A percentile compares a stretch with the other conserved stretches of the same genome.
Conservation (phyloP, 805 yeast genomes). For the Kuraishia ogatae region DNA sequence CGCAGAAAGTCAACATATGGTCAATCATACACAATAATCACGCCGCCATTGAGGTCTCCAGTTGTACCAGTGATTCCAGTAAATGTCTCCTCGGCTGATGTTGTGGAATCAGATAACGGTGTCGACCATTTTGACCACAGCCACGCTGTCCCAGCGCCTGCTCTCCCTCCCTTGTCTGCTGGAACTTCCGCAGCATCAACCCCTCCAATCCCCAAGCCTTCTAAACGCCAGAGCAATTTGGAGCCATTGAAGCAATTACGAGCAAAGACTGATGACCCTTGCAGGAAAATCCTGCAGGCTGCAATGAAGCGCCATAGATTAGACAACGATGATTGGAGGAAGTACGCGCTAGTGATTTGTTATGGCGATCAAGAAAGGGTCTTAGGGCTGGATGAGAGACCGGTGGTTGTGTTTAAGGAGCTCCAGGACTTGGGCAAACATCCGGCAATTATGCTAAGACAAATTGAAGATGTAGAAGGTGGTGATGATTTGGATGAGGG, state of each 20-base stretch:
- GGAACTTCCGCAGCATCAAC: slow-evolving; percentile 1
- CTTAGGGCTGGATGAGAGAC: slow-evolving; percentile 77
- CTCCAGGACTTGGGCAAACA: slow-evolving; percentile 77
- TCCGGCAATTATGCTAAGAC: slow-evolving; percentile 89
- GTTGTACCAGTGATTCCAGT: background rate
- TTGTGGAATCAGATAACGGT: background rate
- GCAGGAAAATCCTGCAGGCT: slow-evolving; percentile 77
- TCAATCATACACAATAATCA: background rate
- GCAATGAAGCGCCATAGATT: slow-evolving; percentile 83
- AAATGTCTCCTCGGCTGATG: too few relatives aligned
- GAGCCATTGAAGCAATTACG: slow-evolving; percentile 80
- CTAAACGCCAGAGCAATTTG: slow-evolving; percentile 5
- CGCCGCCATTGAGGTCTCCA: background rate
- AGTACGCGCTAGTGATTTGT: slow-evolving; percentile 81
- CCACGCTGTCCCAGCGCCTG: background rate
- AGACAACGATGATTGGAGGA: slow-evolving; percentile 73
- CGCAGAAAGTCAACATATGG: background rate
- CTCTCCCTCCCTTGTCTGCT: background rate
- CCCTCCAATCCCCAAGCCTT: slow-evolving; percentile 4
- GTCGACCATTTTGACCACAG: background rate
- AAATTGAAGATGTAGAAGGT: slow-evolving; percentile 45
- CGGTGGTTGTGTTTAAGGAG: slow-evolving; percentile 78
- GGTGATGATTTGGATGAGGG: slow-evolving; percentile 17
- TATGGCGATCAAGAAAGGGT: slow-evolving; percentile 88
- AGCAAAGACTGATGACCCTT: slow-evolving; percentile 86